Conservation (phyloP, 2,329 filamentous ascomycete genomes). For the Kalaharituber pfeilii region DNA sequence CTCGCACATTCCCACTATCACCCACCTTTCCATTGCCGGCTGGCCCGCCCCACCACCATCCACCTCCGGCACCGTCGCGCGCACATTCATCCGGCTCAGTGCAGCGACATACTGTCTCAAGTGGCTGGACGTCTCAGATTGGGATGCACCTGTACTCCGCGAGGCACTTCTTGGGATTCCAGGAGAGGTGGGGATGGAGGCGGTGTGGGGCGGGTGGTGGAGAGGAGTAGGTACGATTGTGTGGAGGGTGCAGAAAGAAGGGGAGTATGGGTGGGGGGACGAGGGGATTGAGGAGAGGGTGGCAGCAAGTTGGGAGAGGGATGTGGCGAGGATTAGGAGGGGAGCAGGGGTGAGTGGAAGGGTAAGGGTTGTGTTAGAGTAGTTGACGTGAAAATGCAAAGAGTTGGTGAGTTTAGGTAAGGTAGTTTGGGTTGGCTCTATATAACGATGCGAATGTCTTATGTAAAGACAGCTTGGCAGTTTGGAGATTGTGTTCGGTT, state of each 20-base stretch:
- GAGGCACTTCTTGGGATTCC: slow-evolving; percentile 15
- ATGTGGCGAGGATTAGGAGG: not conserved
- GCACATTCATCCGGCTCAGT: slow-evolving; percentile 13
- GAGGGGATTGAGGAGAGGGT: not conserved
- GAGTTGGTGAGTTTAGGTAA: too few species aligned
- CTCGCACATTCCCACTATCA: slow-evolving; percentile 15
- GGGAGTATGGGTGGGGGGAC: not conserved
- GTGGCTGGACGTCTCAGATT: slow-evolving; percentile 19
- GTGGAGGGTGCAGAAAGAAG: not conserved
- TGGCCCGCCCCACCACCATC: slow-evolving; percentile 12
- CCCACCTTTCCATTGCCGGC: slow-evolving; percentile 19
- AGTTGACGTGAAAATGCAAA: too few species aligned
- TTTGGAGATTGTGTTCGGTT: too few species aligned
- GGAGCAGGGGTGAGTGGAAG: not conserved
- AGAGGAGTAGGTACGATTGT: not conserved
- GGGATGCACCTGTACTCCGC: slow-evolving; percentile 8
- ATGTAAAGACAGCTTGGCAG: too few species aligned
- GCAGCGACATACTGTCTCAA: slow-evolving; percentile 18
- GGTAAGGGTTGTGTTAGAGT: not conserved
- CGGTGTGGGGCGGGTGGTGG: slow-evolving; percentile 7
- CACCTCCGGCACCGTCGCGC: not conserved
- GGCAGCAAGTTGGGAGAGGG: not conserved
- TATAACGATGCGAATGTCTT: too few species aligned
- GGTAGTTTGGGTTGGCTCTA: too few species aligned
- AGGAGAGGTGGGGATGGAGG: slow-evolving; percentile 19